Evolutionary conservation across 306 rosid genomes (phyloP).

Genomic region (Quillaja saponaria): DNA sequence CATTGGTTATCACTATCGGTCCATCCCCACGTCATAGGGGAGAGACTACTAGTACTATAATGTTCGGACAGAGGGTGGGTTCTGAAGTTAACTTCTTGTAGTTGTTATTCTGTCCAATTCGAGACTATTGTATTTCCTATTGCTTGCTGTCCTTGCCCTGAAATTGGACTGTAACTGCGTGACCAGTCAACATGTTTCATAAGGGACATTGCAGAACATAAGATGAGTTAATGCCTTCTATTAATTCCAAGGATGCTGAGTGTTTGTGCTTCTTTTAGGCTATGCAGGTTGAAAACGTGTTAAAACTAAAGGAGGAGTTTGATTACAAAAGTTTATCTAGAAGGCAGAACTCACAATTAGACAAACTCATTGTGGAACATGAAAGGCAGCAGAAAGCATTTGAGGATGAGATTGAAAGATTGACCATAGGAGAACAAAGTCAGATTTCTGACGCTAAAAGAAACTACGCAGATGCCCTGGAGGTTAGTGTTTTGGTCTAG

Average conservation of each 20-base stretch:
- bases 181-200: slow-evolving; percentile 12
- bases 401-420: slow-evolving; percentile 79
- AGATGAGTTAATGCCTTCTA: slow-evolving; percentile 18
- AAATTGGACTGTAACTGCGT: slow-evolving; percentile 10
- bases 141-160: slow-evolving; percentile 24
- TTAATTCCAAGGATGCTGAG: slow-evolving; percentile 35
- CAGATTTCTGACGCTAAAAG: slow-evolving; percentile 77
- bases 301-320: slow-evolving; percentile 92
- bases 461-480: slow-evolving; percentile 69
- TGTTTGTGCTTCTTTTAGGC: slow-evolving; percentile 54
- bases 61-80: slow-evolving; percentile 97
- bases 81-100: background rate
- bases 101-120: background rate
- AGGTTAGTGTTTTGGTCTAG: slow-evolving; percentile 38
- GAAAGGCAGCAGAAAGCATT: slow-evolving; percentile 96
- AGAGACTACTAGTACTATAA: slow-evolving; percentile 95
- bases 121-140: slow-evolving; percentile 17
- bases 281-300: slow-evolving; percentile 99
- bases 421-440: slow-evolving; percentile 61
- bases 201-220: slow-evolving; percentile 23
- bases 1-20: slow-evolving; percentile 86
- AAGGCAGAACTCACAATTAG: slow-evolving; percentile 83
- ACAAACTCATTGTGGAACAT: slow-evolving; percentile 90
- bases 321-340: slow-evolving; percentile 96
- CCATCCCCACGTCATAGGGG: slow-evolving; percentile 99